Evolutionary conservation across 176 grass and related monocot species (phyloP).

Genomic region (Aegilops tauschii): DNA sequence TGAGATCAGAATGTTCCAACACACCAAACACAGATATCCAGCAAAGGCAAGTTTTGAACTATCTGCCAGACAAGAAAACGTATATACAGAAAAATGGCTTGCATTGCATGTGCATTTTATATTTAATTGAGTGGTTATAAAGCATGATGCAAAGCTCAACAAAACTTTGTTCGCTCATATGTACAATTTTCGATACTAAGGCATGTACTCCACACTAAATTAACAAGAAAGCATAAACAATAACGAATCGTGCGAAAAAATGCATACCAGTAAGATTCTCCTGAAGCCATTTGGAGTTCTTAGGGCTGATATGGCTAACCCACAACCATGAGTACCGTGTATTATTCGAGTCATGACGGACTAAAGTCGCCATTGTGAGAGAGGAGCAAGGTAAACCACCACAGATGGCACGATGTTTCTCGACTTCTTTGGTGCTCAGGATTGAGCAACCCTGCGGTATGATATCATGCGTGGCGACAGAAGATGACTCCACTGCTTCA

Average conservation of each 20-base stretch:
- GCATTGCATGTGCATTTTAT: neutral
- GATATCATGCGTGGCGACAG: neutral
- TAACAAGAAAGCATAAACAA: slow-evolving; percentile 18
- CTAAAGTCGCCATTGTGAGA: slow-evolving; percentile 32
- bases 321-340: slow-evolving; percentile 50
- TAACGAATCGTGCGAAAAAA: neutral
- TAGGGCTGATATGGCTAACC: slow-evolving; percentile 67
- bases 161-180: neutral
- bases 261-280: slow-evolving; percentile 58
- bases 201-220: neutral
- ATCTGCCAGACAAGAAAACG: neutral
- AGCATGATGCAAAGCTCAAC: neutral
- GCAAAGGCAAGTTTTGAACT: neutral
- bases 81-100: neutral
- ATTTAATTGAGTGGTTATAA: neutral
- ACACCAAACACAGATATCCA: neutral
- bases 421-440: slow-evolving; percentile 1
- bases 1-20: neutral
- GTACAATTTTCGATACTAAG: neutral
- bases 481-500: neutral
- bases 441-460: neutral
- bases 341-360: slow-evolving; percentile 20
- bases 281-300: slow-evolving; percentile 77
- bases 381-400: neutral
- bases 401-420: neutral